Evolutionary conservation across 2,329 filamentous ascomycete genomes (phyloP).

Genomic region (Exophiala spinifera): DNA sequence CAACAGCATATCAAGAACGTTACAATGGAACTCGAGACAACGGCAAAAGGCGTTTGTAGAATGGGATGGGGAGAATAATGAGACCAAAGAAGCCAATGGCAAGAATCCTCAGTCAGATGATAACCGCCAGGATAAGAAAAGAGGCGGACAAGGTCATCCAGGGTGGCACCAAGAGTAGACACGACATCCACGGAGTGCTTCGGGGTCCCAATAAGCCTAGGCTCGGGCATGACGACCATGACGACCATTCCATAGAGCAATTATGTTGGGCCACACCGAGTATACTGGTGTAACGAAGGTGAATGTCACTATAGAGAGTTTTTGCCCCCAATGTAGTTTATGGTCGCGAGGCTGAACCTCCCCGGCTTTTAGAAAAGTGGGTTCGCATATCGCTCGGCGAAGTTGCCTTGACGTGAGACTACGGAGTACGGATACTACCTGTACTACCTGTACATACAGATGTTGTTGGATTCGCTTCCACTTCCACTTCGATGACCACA

Average conservation of each 20-base stretch:
- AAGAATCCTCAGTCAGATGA: constrained; percentile 1
- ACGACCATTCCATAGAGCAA: no score
- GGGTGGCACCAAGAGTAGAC: constrained; percentile 2
- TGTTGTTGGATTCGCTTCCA: no score
- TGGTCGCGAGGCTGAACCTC: not conserved
- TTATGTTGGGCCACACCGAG: no score
- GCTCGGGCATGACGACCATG: no score
- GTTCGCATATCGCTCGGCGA: not conserved
- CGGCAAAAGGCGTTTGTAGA: constrained; percentile 42
- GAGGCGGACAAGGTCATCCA: constrained; percentile 3
- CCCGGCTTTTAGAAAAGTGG: not conserved
- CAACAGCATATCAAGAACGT: constrained; percentile 48
- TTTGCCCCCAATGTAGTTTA: no score
- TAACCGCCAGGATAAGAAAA: not conserved
- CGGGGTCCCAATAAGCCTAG: not conserved
- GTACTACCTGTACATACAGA: no score
- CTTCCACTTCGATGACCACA: no score
- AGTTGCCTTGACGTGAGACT: constrained; percentile 1
- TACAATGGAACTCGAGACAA: constrained; percentile 51
- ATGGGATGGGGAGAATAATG: constrained; percentile 23
- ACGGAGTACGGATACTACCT: no score
- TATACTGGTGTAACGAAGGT: no score
- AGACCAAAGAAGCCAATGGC: constrained; percentile 1
- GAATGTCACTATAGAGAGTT: no score
- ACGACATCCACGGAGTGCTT: not conserved